These are phyloP conservation scores for Corylus avellana DNA, from an alignment of 306 rosid species.

Conservation along the genomic window DNA sequence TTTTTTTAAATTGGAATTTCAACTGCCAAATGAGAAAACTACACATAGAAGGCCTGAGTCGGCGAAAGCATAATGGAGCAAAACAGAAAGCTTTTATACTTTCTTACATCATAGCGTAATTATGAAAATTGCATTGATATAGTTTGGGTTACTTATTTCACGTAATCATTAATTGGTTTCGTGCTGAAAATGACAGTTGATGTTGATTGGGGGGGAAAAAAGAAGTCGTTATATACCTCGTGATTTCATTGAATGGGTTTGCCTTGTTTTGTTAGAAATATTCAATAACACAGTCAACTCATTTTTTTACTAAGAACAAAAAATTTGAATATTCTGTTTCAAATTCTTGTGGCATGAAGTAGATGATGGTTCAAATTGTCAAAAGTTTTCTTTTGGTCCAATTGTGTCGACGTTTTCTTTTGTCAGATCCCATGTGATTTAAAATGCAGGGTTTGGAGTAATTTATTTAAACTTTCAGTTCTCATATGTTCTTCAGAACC, in stretches of 20 bases:
- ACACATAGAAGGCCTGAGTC: background rate
- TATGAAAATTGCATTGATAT: background rate
- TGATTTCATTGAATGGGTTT: conserved; percentile 1
- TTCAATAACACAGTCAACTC: background rate
- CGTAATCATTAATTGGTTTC: background rate
- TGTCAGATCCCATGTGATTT: background rate
- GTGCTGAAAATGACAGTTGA: background rate
- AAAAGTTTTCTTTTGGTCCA: background rate
- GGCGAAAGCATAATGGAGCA: background rate
- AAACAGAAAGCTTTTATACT: background rate
- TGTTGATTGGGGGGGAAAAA: background rate
- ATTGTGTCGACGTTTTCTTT: background rate
- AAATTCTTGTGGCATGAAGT: background rate
- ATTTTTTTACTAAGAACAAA: background rate
- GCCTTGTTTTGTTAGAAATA: background rate
- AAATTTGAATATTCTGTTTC: background rate
- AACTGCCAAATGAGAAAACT: too few species aligned
- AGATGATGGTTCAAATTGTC: background rate
- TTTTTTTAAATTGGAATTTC: background rate
- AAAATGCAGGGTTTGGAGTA: background rate
- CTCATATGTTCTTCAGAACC: background rate
- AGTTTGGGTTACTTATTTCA: background rate
- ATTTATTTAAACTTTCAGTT: background rate
- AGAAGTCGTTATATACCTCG: background rate
- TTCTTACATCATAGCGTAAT: background rate